Evolutionary conservation across 768 basidiomycete genomes (phyloP), one percentile per base, ranked within the genome.

Genomic region (Boletus pseudopeckii): DNA sequence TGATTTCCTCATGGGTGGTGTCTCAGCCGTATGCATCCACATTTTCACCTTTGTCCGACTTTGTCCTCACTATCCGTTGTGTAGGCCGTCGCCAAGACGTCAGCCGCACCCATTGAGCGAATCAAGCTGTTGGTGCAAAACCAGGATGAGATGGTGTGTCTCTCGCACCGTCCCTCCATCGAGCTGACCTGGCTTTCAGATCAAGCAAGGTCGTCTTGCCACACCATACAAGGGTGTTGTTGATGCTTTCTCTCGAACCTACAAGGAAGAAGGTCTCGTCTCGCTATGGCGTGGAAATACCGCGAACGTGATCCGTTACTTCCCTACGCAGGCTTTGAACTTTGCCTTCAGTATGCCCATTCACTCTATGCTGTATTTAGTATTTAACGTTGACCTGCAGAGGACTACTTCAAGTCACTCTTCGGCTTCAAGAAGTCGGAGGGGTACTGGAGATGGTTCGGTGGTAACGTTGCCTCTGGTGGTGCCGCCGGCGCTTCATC

Each of bases 241-340:
- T 54, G 97, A 98, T 77, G 97, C 95, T 65, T 97, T 97, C 72
- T 38, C 62, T 58, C 91, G 97, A 62, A 98, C 95, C 54, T 96
- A 95, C 83, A 77, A 74, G 62, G 96, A 98, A 15, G 97, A 99
- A 81, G 97, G 97, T 74, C 77, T 97, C 49, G 80, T 93, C 58
- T 90, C 97, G 20, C 80, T 99, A 69, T 98, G 97, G 97, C 81
- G 97, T 79, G 97, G 97, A 75, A 99, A 99, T 86, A 98, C 96
- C 54, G 96, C 97, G 84, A 99, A 99, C 79, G 97, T 99, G 77
- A 97, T 99, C 80, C 95, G 97, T 73, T 99, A 99, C 90, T 99
- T 99, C 93, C 97, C 97, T 48, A 99, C 97, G 53, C 96, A 99
- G 75, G 97, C 97, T 38, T 78, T 98, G 66, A 99, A 99, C 90